Conservation (phyloP, 2,329 filamentous ascomycete species). For the Aspergillus pseudotamarii region DNA sequence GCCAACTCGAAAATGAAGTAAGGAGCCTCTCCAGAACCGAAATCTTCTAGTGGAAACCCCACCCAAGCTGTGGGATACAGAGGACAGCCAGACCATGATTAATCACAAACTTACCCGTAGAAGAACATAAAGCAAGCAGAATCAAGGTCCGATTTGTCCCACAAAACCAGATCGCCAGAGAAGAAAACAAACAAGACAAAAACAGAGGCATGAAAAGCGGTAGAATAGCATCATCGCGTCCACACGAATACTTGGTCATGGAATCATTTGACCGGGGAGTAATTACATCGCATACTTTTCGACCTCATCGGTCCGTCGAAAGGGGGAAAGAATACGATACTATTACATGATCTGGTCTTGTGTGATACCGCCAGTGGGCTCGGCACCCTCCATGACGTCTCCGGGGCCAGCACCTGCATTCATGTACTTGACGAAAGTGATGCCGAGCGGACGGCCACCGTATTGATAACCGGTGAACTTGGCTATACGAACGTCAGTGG, state of each 20-base stretch:
- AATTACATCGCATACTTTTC: slow-evolving; percentile 14
- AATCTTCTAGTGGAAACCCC: slow-evolving; percentile 15
- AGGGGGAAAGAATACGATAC: background rate
- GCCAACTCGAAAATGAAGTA: background rate
- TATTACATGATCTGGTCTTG: slow-evolving; percentile 96
- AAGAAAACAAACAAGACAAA: slow-evolving; percentile 10
- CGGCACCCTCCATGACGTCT: slow-evolving; percentile 82
- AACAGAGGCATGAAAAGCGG: slow-evolving; percentile 9
- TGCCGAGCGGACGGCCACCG: slow-evolving; percentile 86
- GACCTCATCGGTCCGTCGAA: slow-evolving; percentile 2
- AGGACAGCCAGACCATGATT: slow-evolving; percentile 3
- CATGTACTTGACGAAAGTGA: slow-evolving; percentile 92
- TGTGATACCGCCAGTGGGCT: slow-evolving; percentile 70
- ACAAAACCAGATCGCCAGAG: slow-evolving; percentile 13
- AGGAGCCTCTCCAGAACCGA: slow-evolving; percentile 16
- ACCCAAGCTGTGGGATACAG: background rate
- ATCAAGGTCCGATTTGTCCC: slow-evolving; percentile 13
- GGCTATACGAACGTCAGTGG: slow-evolving; percentile 46
- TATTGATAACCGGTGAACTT: slow-evolving; percentile 99
- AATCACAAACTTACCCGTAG: slow-evolving; percentile 1
- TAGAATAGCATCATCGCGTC: background rate
- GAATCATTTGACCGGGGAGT: background rate
- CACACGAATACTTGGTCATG: slow-evolving; percentile 1
- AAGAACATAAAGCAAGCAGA: background rate
- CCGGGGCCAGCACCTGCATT: slow-evolving; percentile 62